Evolutionary conservation across 2,329 filamentous ascomycete species (phyloP).

Genomic region (Byssoonygena ceratinophila): DNA sequence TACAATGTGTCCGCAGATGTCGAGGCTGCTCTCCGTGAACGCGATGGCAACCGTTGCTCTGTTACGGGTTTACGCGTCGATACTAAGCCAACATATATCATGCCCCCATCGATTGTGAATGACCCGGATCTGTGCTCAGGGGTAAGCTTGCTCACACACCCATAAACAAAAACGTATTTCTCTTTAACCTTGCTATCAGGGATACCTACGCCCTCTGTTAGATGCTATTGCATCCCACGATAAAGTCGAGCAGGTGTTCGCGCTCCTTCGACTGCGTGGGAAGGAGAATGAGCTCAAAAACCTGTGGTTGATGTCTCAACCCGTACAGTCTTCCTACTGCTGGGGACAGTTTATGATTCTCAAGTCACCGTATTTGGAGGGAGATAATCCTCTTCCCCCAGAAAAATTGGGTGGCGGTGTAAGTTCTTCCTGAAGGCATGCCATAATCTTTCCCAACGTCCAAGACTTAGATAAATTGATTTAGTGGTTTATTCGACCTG

Average conservation of each 20-base stretch:
- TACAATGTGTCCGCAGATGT: slow-evolving; percentile 4
- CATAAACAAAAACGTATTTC: not conserved
- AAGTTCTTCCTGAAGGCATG: not conserved
- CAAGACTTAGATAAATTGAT: too few species aligned
- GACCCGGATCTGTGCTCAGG: slow-evolving; percentile 10
- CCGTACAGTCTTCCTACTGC: not conserved
- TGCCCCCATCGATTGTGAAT: slow-evolving; percentile 12
- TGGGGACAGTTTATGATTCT: slow-evolving; percentile 6
- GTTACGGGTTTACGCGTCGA: slow-evolving; percentile 8
- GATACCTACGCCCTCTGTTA: slow-evolving; percentile 11
- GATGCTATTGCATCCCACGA: slow-evolving; percentile 4
- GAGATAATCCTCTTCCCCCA: not conserved
- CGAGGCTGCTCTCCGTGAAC: slow-evolving; percentile 12
- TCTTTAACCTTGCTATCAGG: slow-evolving; percentile 2
- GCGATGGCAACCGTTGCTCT: slow-evolving; percentile 12
- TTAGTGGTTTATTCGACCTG: slow-evolving; percentile 6
- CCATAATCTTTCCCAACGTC: not conserved
- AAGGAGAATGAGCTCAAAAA: slow-evolving; percentile 10
- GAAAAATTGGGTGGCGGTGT: not conserved
- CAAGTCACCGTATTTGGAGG: slow-evolving; percentile 8
- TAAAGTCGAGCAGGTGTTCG: slow-evolving; percentile 7
- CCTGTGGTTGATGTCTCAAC: slow-evolving; percentile 9
- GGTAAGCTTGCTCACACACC: not conserved
- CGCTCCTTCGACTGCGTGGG: not conserved
- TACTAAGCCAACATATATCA: slow-evolving; percentile 11